These are phyloP conservation scores for Aspergillus brunneoviolaceus DNA, from an alignment of 2,329 filamentous ascomycete species.

Conservation along the genomic window DNA sequence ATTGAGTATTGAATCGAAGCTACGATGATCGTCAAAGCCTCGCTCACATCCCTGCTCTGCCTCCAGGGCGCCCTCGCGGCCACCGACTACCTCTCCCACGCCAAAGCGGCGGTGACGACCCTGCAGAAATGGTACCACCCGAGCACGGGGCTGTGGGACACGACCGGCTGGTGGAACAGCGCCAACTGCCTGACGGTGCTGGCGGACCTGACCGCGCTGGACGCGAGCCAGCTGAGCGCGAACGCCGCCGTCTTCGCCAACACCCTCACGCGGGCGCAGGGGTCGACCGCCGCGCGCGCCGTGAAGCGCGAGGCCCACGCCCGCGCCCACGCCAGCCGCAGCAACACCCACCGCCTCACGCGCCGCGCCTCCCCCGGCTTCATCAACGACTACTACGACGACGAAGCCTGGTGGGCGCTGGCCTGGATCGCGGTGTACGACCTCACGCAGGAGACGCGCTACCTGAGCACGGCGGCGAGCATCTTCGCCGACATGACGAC, in stretches of 20 bases:
- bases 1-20: neutral
- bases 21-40: neutral
- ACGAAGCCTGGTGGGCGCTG: conserved; percentile 6
- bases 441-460: neutral
- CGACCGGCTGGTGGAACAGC: conserved; percentile 7
- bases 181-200: conserved; percentile 4
- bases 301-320: neutral
- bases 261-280: neutral
- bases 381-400: conserved; percentile 4
- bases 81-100: neutral
- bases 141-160: neutral
- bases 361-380: neutral
- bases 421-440: conserved; percentile 5
- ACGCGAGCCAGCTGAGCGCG: neutral
- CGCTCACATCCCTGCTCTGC: neutral
- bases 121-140: conserved; percentile 5
- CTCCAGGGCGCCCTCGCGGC: neutral
- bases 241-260: neutral
- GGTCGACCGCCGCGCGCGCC: neutral
- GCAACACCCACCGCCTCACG: neutral
- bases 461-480: neutral
- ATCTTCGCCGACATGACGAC: neutral
- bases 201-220: neutral
- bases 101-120: neutral
- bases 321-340: too few species aligned